phyloP scores from a whole-genome alignment of 495 filamentous ascomycete genomes.

The Hypoxylon rickii region DNA sequence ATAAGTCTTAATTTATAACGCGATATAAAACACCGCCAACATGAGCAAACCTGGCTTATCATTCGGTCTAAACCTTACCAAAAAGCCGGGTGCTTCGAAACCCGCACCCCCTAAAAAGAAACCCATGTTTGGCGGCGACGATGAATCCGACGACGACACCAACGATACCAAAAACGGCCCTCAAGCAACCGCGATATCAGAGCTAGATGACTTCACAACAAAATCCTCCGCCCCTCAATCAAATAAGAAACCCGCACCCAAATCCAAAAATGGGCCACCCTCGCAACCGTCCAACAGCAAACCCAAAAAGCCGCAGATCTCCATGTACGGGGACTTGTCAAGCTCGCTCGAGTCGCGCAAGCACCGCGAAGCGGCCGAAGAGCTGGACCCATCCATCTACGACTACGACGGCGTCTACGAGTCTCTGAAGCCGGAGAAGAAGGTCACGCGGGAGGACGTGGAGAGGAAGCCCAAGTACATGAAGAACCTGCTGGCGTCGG shows the following conservation, averaged over 20 bases:
- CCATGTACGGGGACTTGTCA: constrained; percentile 60
- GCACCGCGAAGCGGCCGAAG: constrained; percentile 60
- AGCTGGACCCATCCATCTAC: constrained; percentile 69
- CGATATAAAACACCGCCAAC: not conserved
- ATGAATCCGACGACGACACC: constrained; percentile 52
- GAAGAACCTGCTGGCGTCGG: constrained; percentile 74
- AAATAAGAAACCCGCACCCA: constrained; percentile 30
- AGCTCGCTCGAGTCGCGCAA: constrained; percentile 58
- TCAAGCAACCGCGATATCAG: constrained; percentile 36
- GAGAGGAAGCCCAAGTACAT: constrained; percentile 82
- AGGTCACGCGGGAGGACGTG: constrained; percentile 40
- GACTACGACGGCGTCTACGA: constrained; percentile 79
- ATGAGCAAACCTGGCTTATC: constrained; percentile 45
- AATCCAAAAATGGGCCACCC: constrained; percentile 29
- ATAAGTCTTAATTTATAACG: not conserved
- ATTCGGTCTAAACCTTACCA: constrained; percentile 44
- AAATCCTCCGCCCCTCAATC: constrained; percentile 6
- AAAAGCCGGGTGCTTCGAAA: constrained; percentile 37
- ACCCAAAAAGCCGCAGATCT: constrained; percentile 38
- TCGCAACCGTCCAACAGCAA: constrained; percentile 39
- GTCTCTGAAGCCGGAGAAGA: constrained; percentile 57
- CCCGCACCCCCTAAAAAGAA: constrained; percentile 53
- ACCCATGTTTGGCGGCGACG: constrained; percentile 55
- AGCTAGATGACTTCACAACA: constrained; percentile 41
- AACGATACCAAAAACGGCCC: constrained; percentile 23